Evolutionary conservation across 495 filamentous ascomycete genomes (phyloP).

Genomic region (Aspergillus asperescens): DNA sequence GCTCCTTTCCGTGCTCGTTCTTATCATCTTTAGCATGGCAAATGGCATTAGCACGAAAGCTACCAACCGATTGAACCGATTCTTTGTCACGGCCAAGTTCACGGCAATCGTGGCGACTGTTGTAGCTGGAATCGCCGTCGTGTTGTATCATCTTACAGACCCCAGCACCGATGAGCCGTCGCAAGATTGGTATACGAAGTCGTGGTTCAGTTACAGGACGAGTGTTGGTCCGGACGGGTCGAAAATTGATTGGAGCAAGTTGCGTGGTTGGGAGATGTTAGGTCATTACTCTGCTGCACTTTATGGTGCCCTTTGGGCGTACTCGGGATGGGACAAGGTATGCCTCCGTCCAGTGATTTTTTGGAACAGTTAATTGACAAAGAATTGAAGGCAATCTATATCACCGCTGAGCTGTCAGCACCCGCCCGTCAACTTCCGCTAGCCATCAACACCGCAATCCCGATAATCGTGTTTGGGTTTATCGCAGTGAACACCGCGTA

Average conservation of each 20-base stretch:
- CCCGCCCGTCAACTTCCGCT: conserved; percentile 20
- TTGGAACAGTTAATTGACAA: too few relatives aligned
- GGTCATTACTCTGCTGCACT: conserved; percentile 21
- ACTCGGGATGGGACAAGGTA: conserved; percentile 23
- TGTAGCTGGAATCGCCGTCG: conserved; percentile 11
- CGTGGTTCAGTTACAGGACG: conserved; percentile 17
- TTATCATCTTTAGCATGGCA: conserved; percentile 14
- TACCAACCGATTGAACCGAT: conserved; percentile 16
- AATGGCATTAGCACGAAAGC: conserved; percentile 21
- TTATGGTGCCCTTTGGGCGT: conserved; percentile 21
- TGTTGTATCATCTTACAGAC: conserved; percentile 3
- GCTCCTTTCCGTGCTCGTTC: conserved; percentile 12
- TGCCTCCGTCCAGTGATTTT: too few relatives aligned
- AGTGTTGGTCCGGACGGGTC: conserved; percentile 17
- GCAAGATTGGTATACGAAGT: conserved; percentile 14
- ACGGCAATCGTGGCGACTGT: conserved; percentile 12
- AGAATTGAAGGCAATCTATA: conserved; percentile 15
- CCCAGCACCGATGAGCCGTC: background rate
- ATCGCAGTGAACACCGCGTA: conserved; percentile 19
- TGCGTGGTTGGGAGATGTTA: conserved; percentile 17
- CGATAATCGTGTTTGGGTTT: conserved; percentile 17
- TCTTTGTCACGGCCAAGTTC: conserved; percentile 22
- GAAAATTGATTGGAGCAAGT: conserved; percentile 14
- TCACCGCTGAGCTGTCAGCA: conserved; percentile 18
- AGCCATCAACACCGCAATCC: conserved; percentile 19